Base-by-base conservation (phyloP, 208 protist genomes). In the Herpetomonas tarakana region DNA sequence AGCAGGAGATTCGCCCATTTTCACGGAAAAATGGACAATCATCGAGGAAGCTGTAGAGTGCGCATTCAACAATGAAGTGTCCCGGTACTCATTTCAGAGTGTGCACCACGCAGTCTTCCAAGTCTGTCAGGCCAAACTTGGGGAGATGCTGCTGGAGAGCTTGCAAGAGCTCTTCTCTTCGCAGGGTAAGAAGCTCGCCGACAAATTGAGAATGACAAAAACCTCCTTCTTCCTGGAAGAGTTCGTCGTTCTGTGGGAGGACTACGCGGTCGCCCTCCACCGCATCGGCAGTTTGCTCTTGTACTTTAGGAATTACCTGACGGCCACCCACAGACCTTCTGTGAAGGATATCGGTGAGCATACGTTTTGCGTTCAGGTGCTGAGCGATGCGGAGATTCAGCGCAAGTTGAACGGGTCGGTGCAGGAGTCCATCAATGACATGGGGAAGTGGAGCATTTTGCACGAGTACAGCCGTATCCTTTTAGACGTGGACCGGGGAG, bases 101-200 rank as follows among this genome's bases (percentile, higher is more conserved):
- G 76, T 88, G 56, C 80, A 93, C 63, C 83, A 93, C 30, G 71
- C 79, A 24, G 76, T 89, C 47, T 91, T 89, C 70, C 69, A 78
- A 26, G 38, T 93, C 3, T 91, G 81, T n/a, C 78, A 88, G 26
- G 46, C 62, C 19, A 71, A 83, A 49, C 59, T 61, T 22, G 77
- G 81, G 22, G 58, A 45, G 12, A 18, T 59, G 31, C 56, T 93
- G 24, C 54, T 87, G 38, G 65, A 81, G 19, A 52, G 62, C 1
- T 16, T 93, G 12, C 62, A 78, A 26, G 63, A 78, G 7, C 56
- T 75, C 24, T 62, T 93, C 56, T 47, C 25, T n/a, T n/a, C 14
- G 9, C 56, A 86, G 29, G 71, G 78, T 12, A 41, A 51, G 11
- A 65, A 19, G 7, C 59, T 86, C 12, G n/a, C 72, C 49, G 50